phyloP scores from a whole-genome alignment of 2,329 filamentous ascomycete species.

The Pestalotiopsis sp. region DNA sequence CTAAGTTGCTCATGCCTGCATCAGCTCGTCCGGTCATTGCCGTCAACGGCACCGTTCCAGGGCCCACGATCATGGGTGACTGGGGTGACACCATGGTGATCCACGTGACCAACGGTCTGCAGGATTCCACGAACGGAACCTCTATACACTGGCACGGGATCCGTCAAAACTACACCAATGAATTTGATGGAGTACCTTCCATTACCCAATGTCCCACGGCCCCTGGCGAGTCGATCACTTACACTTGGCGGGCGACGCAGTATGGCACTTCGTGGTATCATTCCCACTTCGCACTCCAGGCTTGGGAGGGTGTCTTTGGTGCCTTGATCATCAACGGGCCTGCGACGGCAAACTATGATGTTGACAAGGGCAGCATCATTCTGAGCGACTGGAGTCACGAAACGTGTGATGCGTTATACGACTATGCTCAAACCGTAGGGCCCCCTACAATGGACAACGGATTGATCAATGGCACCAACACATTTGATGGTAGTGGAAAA shows the following conservation, averaged over 20 bases:
- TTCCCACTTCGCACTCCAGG: conserved; percentile 55
- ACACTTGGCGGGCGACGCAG: conserved; percentile 57
- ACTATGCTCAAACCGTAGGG: conserved; percentile 28
- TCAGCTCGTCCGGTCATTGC: conserved; percentile 29
- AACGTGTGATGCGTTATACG: conserved; percentile 41
- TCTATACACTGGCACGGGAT: conserved; percentile 68
- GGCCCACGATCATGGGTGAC: conserved; percentile 43
- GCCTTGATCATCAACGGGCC: conserved; percentile 65
- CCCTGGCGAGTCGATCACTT: conserved; percentile 54
- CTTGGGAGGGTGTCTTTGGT: conserved; percentile 60
- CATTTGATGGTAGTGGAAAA: conserved; percentile 33
- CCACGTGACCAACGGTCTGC: conserved; percentile 54
- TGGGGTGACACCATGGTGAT: conserved; percentile 44
- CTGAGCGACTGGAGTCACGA: conserved; percentile 61
- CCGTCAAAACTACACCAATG: conserved; percentile 55
- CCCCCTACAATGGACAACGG: conserved; percentile 46
- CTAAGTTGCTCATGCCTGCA: not conserved
- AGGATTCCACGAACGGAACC: conserved; percentile 54
- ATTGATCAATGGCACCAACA: conserved; percentile 36
- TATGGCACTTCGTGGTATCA: conserved; percentile 65
- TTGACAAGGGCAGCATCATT: conserved; percentile 62
- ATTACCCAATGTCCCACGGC: conserved; percentile 55
- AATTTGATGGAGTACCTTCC: conserved; percentile 58
- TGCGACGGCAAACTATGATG: conserved; percentile 60
- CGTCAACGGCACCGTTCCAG: conserved; percentile 39